Evolutionary conservation across 441 rosid species (phyloP).

Genomic region (Pelargonium citronellum): DNA sequence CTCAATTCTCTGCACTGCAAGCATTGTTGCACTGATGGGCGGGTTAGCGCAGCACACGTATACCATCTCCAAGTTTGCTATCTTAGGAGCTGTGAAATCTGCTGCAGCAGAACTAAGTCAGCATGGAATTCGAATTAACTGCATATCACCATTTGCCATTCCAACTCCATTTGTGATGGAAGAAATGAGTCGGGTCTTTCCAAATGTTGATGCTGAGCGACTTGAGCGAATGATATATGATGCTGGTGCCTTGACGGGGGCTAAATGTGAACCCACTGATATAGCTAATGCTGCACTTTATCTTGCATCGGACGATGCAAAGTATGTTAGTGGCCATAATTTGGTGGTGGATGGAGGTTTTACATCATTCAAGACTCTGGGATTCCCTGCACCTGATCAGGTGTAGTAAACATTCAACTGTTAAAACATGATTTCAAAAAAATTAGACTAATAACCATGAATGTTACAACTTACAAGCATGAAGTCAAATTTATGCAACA

Average conservation of each 20-base stretch:
- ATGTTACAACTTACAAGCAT: not conserved
- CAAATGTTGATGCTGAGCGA: slow-evolving; percentile 30
- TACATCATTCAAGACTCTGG: slow-evolving; percentile 49
- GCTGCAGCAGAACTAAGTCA: slow-evolving; percentile 58
- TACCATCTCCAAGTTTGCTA: slow-evolving; percentile 49
- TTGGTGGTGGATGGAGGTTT: slow-evolving; percentile 87
- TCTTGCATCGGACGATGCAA: slow-evolving; percentile 71
- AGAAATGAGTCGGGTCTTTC: slow-evolving; percentile 42
- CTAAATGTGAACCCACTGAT: slow-evolving; percentile 53
- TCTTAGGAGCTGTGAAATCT: slow-evolving; percentile 55
- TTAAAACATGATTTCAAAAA: not conserved
- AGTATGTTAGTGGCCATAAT: slow-evolving; percentile 75
- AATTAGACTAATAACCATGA: not conserved
- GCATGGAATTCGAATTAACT: slow-evolving; percentile 60
- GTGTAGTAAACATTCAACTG: slow-evolving; percentile 21
- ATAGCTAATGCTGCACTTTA: slow-evolving; percentile 83
- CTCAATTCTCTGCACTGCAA: slow-evolving; percentile 67
- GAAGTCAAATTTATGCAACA: too few species aligned
- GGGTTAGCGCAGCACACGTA: slow-evolving; percentile 73
- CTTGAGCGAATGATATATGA: slow-evolving; percentile 35
- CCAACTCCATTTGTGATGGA: slow-evolving; percentile 52
- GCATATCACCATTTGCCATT: slow-evolving; percentile 67
- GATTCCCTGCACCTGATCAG: slow-evolving; percentile 47
- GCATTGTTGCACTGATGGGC: slow-evolving; percentile 59
- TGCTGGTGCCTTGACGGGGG: slow-evolving; percentile 43